phyloP scores from a whole-genome alignment of 306 rosid genomes.

The Vigna unguiculata region DNA sequence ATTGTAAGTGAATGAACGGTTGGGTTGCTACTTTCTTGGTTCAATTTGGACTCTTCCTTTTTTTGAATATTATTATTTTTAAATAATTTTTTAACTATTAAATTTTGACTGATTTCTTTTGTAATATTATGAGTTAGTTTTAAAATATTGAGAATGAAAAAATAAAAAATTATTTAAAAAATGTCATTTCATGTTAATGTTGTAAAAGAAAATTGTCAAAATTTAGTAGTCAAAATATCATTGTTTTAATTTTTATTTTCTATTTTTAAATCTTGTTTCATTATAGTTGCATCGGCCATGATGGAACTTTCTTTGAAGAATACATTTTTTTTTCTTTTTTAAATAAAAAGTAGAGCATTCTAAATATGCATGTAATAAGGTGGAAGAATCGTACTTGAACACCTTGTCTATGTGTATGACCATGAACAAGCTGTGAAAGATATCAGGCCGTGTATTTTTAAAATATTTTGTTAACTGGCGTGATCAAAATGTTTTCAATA shows the following conservation, averaged over 20 bases:
- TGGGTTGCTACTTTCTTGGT: slow-evolving; percentile 7
- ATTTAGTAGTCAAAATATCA: no score
- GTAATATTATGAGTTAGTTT: no score
- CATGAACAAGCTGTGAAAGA: neutral
- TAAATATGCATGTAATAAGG: slow-evolving; percentile 6
- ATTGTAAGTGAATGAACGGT: neutral
- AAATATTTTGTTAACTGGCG: no score
- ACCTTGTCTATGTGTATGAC: slow-evolving; percentile 22
- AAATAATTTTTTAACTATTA: no score
- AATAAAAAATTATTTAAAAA: no score
- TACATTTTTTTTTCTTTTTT: neutral
- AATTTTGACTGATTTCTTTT: no score
- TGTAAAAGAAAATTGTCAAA: no score
- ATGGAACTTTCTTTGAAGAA: slow-evolving; percentile 1
- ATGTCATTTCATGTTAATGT: no score
- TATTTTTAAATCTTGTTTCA: neutral
- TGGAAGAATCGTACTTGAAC: slow-evolving; percentile 25
- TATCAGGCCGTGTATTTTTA: neutral
- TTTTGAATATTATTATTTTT: neutral
- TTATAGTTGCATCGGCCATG: neutral
- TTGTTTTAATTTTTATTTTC: no score
- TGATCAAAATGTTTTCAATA: no score
- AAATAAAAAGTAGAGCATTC: neutral
- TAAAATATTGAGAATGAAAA: no score
- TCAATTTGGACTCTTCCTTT: slow-evolving; percentile 8